Percentiles rank a stretch among this genome's conserved stretches.
These are phyloP conservation scores for Ophiostoma pallidulum DNA, from an alignment of 2,329 filamentous ascomycete genomes.

Conservation along the genomic window DNA sequence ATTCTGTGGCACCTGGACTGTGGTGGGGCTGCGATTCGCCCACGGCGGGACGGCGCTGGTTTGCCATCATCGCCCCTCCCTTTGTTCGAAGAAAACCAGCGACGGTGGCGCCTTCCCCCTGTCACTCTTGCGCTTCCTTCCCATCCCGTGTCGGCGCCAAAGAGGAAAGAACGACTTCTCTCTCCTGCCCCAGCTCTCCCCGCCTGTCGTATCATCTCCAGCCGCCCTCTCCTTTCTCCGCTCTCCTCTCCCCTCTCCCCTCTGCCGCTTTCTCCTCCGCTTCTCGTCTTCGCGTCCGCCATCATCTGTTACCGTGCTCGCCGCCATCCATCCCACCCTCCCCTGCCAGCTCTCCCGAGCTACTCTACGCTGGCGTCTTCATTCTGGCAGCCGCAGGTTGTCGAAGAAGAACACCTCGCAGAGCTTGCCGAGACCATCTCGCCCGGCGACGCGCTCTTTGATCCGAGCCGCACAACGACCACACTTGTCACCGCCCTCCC, in stretches of 20 bases:
- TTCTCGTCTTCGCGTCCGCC: neutral
- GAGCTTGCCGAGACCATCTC: conserved; percentile 23
- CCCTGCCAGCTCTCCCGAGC: neutral
- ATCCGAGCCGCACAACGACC: conserved; percentile 21
- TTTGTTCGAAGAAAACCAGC: too few relatives aligned
- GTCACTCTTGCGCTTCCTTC: too few relatives aligned
- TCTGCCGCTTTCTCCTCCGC: neutral
- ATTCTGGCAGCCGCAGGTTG: conserved; percentile 14
- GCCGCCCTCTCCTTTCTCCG: neutral
- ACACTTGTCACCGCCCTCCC: conserved; percentile 17
- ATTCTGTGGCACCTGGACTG: neutral
- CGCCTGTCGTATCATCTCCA: neutral
- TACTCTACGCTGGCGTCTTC: conserved; percentile 17
- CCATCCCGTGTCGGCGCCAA: too few relatives aligned
- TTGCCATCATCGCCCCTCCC: neutral
- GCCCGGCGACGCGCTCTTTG: conserved; percentile 32
- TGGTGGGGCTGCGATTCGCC: conserved; percentile 9
- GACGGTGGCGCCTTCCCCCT: too few relatives aligned
- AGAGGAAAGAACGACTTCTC: too few relatives aligned
- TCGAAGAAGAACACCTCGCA: conserved; percentile 12
- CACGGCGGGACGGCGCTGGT: neutral
- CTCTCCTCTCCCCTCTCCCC: neutral
- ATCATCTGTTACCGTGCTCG: neutral
- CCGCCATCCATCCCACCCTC: neutral
- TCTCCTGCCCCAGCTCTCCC: neutral